Base-by-base conservation (phyloP, 2,329 filamentous ascomycete genomes). In the Calonectria pteridis region DNA sequence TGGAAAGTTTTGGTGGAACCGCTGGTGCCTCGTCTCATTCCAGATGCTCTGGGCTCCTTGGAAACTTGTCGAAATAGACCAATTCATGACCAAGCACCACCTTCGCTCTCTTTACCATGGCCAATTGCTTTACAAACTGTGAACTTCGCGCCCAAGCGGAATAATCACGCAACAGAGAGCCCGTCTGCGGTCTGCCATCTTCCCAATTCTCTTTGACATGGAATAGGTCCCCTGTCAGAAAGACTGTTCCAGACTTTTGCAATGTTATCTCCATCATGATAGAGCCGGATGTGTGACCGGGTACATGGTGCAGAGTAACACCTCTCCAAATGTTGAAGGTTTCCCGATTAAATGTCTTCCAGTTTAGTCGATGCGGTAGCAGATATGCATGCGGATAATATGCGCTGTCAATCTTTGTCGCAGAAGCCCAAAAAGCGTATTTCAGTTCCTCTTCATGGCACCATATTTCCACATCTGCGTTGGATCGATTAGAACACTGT, bases 341-440 rank as follows among this genome's bases (percentile, higher is more conserved):
- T 40, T 59, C 55, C 33, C 55, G 31, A 18, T 59, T 59, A 28
- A 59, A 59, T 40, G 55, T 59, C 33, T 59, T 59, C 55, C 55
- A 59, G n/a, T 59, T 59, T 13, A 59, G 35, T 40, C 55, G 33
- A 37, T 59, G 55, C 11, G 55, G 55, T 6, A 59, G 35, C 6
- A 59, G 35, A 9, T 59, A 59, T 37, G 55, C 28, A 20, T 59
- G 55, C 6, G 55, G 55, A 14, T 59, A 59, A 23, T 59, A 59
- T 35, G 55, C 55, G 9, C 33, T 26, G 23, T 59, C 55, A 37
- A 59, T 59, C 33, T 59, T 59, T 7, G 55, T 59, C 23, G 31
- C 55, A 9, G 55, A 59, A 31, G 55, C 55, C 55, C 55, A 59
- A 59, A 59, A 59, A 11, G 55, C 55, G 13, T 59, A 59, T n/a